Percentiles rank a stretch among this genome's conserved stretches.
These are phyloP conservation scores for Populus tomentosa DNA, from an alignment of 441 rosid genomes.

Conservation along the genomic window DNA sequence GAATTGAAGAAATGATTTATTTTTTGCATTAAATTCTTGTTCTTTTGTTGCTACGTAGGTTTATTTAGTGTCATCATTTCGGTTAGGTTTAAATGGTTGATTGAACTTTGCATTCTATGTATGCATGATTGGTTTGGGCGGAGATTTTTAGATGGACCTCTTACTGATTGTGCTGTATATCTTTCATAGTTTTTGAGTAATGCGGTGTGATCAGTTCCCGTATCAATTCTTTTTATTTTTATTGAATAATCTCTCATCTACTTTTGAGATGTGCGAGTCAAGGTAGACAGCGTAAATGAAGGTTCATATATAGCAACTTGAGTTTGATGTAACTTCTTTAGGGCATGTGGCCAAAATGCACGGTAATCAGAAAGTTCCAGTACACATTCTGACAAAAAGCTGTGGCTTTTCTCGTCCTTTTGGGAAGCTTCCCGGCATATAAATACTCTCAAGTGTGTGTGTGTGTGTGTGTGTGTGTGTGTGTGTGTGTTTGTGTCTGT, in stretches of 20 bases:
- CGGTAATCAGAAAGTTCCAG: slow-evolving; percentile 2
- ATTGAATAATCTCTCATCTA: neutral
- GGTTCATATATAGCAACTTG: neutral
- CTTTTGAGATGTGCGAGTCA: neutral
- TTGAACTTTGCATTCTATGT: neutral
- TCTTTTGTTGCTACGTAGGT: neutral
- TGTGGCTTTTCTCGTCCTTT: neutral
- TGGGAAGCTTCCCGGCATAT: neutral
- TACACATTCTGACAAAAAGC: neutral
- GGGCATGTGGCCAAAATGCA: neutral
- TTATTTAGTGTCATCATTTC: neutral
- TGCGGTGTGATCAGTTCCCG: neutral
- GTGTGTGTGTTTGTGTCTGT: neutral
- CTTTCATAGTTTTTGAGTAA: neutral
- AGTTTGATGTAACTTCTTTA: neutral
- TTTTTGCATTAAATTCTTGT: neutral
- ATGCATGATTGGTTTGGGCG: neutral
- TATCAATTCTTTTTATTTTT: neutral
- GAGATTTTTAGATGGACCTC: too few relatives aligned
- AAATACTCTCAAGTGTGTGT: neutral
- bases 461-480: too few relatives aligned
- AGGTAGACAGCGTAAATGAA: neutral
- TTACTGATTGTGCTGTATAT: too few relatives aligned
- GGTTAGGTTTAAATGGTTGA: neutral
- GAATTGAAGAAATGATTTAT: neutral